phyloP scores from a whole-genome alignment of 140 eudicot genomes.

The Anethum foeniculum region DNA sequence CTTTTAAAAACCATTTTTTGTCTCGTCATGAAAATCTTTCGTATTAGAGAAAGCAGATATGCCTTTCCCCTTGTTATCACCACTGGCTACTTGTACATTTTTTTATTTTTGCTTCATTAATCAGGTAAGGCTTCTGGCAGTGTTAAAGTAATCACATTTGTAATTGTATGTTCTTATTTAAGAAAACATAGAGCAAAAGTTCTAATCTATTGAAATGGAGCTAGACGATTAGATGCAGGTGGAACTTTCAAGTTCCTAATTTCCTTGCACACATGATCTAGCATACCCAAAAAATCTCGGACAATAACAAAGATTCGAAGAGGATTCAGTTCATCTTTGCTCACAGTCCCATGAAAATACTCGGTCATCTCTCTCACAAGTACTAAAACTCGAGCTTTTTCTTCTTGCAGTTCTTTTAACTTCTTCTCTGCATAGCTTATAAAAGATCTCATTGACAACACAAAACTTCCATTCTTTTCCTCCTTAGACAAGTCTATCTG shows the following conservation, averaged over 20 bases:
- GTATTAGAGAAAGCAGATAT: too few relatives aligned
- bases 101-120: too few relatives aligned
- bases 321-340: slow-evolving; percentile 42
- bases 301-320: slow-evolving; percentile 80
- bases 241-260: slow-evolving; percentile 52
- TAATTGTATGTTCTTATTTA: neutral
- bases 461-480: slow-evolving; percentile 44
- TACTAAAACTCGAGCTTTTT: slow-evolving; percentile 43
- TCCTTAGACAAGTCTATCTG: slow-evolving; percentile 27
- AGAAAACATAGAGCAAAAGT: neutral
- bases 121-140: too few relatives aligned
- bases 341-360: slow-evolving; percentile 71
- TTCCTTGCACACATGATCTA: slow-evolving; percentile 85
- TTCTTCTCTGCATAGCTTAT: slow-evolving; percentile 38
- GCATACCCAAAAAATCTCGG: slow-evolving; percentile 79
- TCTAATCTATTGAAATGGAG: slow-evolving; percentile 56
- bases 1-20: neutral
- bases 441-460: slow-evolving; percentile 53
- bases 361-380: slow-evolving; percentile 75
- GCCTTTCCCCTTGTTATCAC: too few relatives aligned
- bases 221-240: slow-evolving; percentile 38
- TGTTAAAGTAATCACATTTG: too few relatives aligned
- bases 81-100: too few relatives aligned
- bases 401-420: slow-evolving; percentile 50
- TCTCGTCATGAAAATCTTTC: neutral